Conservation (phyloP, 352 stramenopile genomes). For the Globisporangium splendens region DNA sequence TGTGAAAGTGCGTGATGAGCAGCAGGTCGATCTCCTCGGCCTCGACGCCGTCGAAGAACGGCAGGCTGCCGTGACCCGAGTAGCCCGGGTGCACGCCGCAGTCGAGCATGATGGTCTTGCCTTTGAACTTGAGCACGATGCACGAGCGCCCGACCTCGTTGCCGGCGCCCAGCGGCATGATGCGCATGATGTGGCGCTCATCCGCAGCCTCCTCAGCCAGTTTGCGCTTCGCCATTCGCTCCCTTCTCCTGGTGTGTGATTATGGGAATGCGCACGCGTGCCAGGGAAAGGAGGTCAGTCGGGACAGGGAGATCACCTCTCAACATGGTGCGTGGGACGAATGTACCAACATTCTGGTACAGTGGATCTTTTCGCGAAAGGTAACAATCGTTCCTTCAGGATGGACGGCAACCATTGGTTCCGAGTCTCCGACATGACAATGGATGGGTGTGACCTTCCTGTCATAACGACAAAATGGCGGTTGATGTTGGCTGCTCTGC, state of each 20-base stretch:
- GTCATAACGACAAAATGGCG: no score
- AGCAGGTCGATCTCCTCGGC: conserved; percentile 95
- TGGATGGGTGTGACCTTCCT: no score
- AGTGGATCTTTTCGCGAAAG: neutral
- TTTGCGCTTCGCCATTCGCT: conserved; percentile 67
- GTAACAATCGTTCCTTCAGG: no score
- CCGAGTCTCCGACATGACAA: no score
- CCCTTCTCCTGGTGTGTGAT: neutral
- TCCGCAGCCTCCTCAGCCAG: conserved; percentile 70
- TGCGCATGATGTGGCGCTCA: conserved; percentile 89
- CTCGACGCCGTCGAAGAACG: conserved; percentile 98
- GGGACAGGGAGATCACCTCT: no score
- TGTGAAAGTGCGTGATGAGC: conserved; percentile 99
- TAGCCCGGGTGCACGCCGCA: conserved; percentile 91
- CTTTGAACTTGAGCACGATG: conserved; percentile 99
- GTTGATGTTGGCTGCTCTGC: no score
- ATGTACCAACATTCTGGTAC: neutral
- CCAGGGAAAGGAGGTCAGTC: no score
- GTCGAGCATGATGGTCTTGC: conserved; percentile 97
- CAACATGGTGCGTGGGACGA: no score
- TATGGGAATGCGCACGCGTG: no score
- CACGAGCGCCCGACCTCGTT: conserved; percentile 99
- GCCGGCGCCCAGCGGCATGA: conserved; percentile 95
- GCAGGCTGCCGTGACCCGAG: conserved; percentile 95
- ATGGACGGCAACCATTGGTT: no score